Evolutionary conservation across 2,329 filamentous ascomycete genomes (phyloP), one percentile per base, ranked within the genome.

Genomic region (Hymenoscyphus fraxineus): DNA sequence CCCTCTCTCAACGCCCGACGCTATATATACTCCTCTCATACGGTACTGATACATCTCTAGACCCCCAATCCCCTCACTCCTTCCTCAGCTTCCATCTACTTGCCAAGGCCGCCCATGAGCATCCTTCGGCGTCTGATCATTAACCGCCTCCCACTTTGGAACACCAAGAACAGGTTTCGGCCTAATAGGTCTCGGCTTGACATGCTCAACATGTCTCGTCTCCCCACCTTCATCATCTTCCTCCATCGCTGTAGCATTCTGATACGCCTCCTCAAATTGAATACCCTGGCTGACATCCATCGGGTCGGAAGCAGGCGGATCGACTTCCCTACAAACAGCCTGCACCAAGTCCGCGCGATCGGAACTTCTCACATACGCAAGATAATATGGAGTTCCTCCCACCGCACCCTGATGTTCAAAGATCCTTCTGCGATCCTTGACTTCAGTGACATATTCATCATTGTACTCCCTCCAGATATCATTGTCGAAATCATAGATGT

Each of bases 391-490:
- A 59, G 92, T 93, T 4, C 92, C 91, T 77, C 78, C 88, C 77
- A 68, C 76, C 12, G 80, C 83, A 66, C 85, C 87, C 59, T 91
- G 82, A 66, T 85, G 82, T 31, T 85, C 81, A 68, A 95, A 88
- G 51, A 97, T 91, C 59, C 89, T 85, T 16, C 82, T 81, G 7
- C 84, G 81, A 71, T 91, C 84, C 15, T 81, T 79, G 32, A 87
- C 83, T 68, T 91, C 86, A 2, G 85, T 88, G 31, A 99, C 93
- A 16, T 83, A 83, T 62, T 89, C 89, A 73, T 99, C 95, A 75
- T 99, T 99, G 81, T 97, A 99, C 73, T 91, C 92, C 64, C 93
- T 88, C 93, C 95, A 99, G 22, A 93, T 81, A 41, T 87, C 79
- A 58, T 86, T 85, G 68, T 88, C 85, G 76, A 96, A 96, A 78